Conservation (phyloP, 1,139 yeast species). For the Geotrichum bryndzae region DNA sequence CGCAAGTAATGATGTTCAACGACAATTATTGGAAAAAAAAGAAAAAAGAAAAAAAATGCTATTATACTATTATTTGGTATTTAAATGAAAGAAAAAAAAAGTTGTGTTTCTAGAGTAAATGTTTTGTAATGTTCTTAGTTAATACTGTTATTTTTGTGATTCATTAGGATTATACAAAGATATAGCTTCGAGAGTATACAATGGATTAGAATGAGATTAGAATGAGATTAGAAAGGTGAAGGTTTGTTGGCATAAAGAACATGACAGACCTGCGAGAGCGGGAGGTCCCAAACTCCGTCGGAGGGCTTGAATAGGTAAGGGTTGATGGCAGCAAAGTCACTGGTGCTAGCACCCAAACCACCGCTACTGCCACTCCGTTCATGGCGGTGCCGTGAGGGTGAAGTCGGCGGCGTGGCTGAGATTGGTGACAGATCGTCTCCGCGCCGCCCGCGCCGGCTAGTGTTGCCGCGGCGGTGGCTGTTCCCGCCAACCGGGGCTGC, state of each 20-base stretch:
- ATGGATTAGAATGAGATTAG: constrained; percentile 13
- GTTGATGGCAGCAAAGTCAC: neutral
- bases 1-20: constrained; percentile 11
- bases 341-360: neutral
- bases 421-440: neutral
- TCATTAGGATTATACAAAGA: neutral
- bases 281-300: constrained; percentile 81
- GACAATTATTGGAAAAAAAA: constrained; percentile 2
- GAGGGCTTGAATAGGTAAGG: constrained; percentile 49
- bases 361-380: neutral
- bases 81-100: neutral
- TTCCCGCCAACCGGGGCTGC: neutral
- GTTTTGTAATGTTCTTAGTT: neutral
- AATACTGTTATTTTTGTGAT: neutral
- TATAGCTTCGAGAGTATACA: neutral
- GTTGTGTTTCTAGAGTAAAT: neutral
- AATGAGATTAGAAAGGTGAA: neutral
- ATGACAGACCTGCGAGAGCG: constrained; percentile 63
- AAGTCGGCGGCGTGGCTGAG: neutral
- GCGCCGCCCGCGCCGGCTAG: neutral
- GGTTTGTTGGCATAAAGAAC: constrained; percentile 45
- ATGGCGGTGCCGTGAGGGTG: neutral
- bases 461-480: neutral
- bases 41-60: neutral
- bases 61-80: neutral